Evolutionary conservation across 2,329 filamentous ascomycete species (phyloP), one percentile per base, ranked within the genome.

Genomic region (Sporothrix sp.): DNA sequence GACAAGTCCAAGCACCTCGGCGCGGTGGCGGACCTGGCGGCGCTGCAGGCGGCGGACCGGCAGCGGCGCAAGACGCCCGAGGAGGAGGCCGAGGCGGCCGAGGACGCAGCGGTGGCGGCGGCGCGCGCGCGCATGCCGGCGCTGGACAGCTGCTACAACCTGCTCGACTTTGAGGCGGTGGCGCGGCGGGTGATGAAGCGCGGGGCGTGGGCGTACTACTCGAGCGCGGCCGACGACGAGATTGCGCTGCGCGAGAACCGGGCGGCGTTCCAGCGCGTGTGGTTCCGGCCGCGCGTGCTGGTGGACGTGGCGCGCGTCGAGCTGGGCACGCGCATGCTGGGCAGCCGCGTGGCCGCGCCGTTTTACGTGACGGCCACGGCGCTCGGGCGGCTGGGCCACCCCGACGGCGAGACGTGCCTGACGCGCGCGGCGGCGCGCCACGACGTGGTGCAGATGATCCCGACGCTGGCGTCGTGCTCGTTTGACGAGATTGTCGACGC

Each of bases 331-430:
- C 95, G 85, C 2, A 97, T 98, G 91, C 84, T 98, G 16, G 91
- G 90, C 57, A 83, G 84, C 32, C 89, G 86, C 63, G 80, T 81
- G 56, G 79, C 83, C 56, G 85, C 94, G 43, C 93, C 93, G 20
- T 94, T 96, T 71, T 98, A 98, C 70, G 85, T 98, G 18, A 96
- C 93, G 1, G 93, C 93, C 39, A 97, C 93, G 7, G 93, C 93
- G 0, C 78, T 98, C 7, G 93, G 93, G 59, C 97, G 97, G 69
- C 81, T 98, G 4, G 93, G 93, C 52, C 78, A 98, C 64, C 85
- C 85, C 0, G 93, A 97, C 66, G 93, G 93, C 59, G 93, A 98
- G 67, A 89, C 96, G 5, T 74, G 95, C 9, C 77, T 98, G 52
- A 97, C 93, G 0, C 78, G 82, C 52, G 89, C 88, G 14, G 84